Conservation (phyloP, 176 grass and related monocot species). For the Zizania latifolia region DNA sequence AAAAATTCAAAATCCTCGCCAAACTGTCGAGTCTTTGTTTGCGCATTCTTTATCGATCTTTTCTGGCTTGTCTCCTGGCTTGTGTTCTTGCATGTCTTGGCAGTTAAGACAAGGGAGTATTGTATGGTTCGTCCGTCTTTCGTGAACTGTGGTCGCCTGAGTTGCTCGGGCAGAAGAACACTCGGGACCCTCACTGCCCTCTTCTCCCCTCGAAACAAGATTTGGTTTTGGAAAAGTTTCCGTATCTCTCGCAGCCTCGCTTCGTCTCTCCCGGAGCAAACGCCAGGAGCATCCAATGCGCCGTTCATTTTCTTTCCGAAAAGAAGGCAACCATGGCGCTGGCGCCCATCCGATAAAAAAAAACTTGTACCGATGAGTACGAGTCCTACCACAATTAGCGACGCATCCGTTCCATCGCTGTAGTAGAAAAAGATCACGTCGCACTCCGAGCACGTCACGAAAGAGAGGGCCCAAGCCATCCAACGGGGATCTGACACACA, state of each 20-base stretch:
- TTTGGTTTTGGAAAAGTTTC: neutral
- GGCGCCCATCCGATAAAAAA: neutral
- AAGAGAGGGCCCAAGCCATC: neutral
- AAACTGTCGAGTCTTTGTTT: constrained; percentile 36
- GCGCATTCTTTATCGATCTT: neutral
- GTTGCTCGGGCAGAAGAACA: neutral
- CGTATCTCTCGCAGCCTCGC: too few relatives aligned
- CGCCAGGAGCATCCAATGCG: constrained; percentile 29
- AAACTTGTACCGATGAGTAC: neutral
- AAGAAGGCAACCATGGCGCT: neutral
- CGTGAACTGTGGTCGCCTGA: neutral
- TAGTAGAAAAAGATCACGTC: neutral
- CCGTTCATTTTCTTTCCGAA: too few relatives aligned
- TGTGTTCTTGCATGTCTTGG: neutral
- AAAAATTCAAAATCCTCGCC: neutral
- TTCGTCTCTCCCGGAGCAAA: neutral
- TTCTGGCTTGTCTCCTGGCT: neutral
- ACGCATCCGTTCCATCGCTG: neutral
- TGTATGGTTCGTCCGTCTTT: neutral
- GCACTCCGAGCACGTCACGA: neutral
- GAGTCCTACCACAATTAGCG: neutral
- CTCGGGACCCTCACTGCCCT: neutral
- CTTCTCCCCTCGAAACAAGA: neutral
- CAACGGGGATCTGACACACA: too few relatives aligned
- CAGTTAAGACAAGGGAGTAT: neutral